A percentile compares a stretch with the other conserved stretches of the same genome.
Conservation (phyloP, 2,329 filamentous ascomycete genomes). For the Ceratocystis smalleyi region DNA sequence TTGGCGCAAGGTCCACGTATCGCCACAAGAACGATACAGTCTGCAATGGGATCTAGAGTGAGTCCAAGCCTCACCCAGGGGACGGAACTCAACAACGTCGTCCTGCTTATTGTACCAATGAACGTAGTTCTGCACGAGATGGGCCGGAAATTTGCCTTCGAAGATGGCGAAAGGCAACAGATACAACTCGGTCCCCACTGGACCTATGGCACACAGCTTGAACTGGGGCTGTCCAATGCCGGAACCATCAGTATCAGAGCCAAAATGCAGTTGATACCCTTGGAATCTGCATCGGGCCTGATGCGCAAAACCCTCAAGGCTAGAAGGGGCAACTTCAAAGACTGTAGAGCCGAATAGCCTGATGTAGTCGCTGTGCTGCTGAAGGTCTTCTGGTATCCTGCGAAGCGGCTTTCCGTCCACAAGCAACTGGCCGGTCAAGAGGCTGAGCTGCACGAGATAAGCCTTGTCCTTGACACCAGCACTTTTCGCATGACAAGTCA, state of each 20-base stretch:
- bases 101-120: slow-evolving; percentile 32
- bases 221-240: slow-evolving; percentile 20
- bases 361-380: slow-evolving; percentile 26
- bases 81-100: slow-evolving; percentile 24
- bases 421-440: slow-evolving; percentile 36
- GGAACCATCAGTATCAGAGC: slow-evolving; percentile 12
- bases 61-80: slow-evolving; percentile 21
- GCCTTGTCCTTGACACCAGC: background rate
- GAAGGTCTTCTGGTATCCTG: slow-evolving; percentile 32
- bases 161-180: slow-evolving; percentile 26
- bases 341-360: slow-evolving; percentile 29
- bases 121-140: slow-evolving; percentile 27
- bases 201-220: slow-evolving; percentile 22
- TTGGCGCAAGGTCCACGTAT: slow-evolving; percentile 19
- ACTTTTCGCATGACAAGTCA: background rate
- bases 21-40: slow-evolving; percentile 12
- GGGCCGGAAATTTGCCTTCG: slow-evolving; percentile 21
- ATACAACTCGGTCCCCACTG: slow-evolving; percentile 17
- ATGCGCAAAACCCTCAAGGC: slow-evolving; percentile 27
- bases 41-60: slow-evolving; percentile 19
- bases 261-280: slow-evolving; percentile 26
- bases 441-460: slow-evolving; percentile 26
- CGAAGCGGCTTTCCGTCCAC: slow-evolving; percentile 35
- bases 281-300: slow-evolving; percentile 19
- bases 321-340: slow-evolving; percentile 31